Evolutionary conservation across 345 rosid species (phyloP), one percentile per base, ranked within the genome.

Genomic region (thale cress (Arabidopsis thaliana)): DNA sequence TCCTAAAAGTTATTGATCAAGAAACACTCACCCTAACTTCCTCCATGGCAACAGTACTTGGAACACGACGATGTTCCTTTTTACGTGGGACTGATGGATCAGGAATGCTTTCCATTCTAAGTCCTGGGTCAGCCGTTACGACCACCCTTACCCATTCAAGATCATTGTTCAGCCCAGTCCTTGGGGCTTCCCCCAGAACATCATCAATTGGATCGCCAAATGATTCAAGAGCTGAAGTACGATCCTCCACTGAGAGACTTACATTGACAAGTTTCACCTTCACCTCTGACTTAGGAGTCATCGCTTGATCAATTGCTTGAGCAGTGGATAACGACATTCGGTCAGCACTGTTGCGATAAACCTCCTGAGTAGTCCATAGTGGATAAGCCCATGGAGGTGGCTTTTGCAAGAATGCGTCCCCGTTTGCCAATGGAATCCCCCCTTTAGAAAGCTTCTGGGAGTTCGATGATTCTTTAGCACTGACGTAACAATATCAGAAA

Each of bases 301-400:
- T 96, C 79, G 96, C 99, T 81, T 93, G 98, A 82, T 96, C 99
- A 78, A 96, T 96, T 34, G 99, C 98, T 85, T 90, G 93, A 20
- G 94, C 99, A 51, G 98, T 91, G 36, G 99, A 93, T 59, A 72
- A 77, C 9, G 99, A 96, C 99, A 96, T 86, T 74, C 98, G 88
- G 77, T 96, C 99, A 58, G 91, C 86, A 83, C 99, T 96, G 73
- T 96, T 90, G 52, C 99, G 93, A 82, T 96, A 96, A 10, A 72
- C 94, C 79, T 96, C 99, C 81, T 96, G 99, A 34, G 94, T 69
- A 81, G 96, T 93, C 97, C 98, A 86, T 82, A 96, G 83, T 72
- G 99, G 99, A 88, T 88, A 96, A 69, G 99, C 99, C 99, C 98
- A 96, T 46, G 99, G 96, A 79, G 99, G 99, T 40, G 99, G 99